A percentile compares a stretch with the other conserved stretches of the same genome.
phyloP scores from a whole-genome alignment of 768 basidiomycete genomes.

The Termitomyces sp. region DNA sequence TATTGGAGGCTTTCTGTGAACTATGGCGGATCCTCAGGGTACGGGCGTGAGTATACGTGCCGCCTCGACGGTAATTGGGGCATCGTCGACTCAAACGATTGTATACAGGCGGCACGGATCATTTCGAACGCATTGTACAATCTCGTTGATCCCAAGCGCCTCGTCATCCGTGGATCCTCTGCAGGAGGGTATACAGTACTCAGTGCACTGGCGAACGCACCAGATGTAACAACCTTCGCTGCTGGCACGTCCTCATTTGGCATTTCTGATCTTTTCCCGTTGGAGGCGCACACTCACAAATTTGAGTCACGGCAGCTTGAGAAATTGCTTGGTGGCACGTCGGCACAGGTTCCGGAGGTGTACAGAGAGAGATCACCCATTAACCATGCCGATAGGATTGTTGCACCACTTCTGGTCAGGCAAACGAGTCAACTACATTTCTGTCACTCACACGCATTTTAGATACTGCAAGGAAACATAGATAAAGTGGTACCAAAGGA shows the following conservation, averaged over 20 bases:
- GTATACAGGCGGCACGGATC: conserved; percentile 45
- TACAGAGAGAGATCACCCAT: conserved; percentile 60
- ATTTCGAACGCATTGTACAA: conserved; percentile 40
- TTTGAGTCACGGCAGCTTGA: conserved; percentile 56
- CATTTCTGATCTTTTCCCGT: conserved; percentile 51
- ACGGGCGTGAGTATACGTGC: conserved; percentile 61
- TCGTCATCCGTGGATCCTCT: conserved; percentile 66
- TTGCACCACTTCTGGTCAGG: conserved; percentile 56
- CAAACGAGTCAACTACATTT: background rate
- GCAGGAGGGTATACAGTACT: conserved; percentile 73
- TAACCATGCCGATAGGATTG: conserved; percentile 55
- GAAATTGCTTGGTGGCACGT: conserved; percentile 57
- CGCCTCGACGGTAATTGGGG: conserved; percentile 69
- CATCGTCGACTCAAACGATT: conserved; percentile 65
- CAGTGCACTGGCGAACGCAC: conserved; percentile 33
- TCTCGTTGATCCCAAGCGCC: conserved; percentile 58
- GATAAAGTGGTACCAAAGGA: conserved; percentile 64
- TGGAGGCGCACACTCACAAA: conserved; percentile 67
- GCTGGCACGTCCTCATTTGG: conserved; percentile 66
- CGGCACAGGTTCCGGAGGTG: conserved; percentile 48
- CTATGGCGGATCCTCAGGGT: conserved; percentile 71
- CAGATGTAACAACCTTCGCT: conserved; percentile 44
- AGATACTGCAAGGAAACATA: conserved; percentile 66
- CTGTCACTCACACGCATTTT: background rate
- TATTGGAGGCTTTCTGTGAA: conserved; percentile 61